Percentiles rank a stretch among this genome's conserved stretches.
Conservation (phyloP, 768 basidiomycete genomes). For the Sporobolomyces roseus region DNA sequence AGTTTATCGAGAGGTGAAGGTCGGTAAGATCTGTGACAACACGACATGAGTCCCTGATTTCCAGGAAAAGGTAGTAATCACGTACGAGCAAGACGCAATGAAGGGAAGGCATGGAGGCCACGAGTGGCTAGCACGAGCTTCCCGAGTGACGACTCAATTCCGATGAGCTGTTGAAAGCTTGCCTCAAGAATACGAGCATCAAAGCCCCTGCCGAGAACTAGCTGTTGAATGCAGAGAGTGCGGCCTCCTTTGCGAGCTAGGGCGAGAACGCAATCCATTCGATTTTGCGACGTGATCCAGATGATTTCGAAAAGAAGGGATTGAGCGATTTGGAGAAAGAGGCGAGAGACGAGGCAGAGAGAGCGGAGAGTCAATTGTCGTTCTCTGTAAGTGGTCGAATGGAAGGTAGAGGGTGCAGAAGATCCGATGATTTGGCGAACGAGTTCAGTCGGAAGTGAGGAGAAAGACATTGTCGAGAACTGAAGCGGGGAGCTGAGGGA, state of each 20-base stretch:
- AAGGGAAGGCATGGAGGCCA: background rate
- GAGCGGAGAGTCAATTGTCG: background rate
- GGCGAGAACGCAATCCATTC: background rate
- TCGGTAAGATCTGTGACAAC: background rate
- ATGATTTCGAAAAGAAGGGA: background rate
- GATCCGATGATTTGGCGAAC: background rate
- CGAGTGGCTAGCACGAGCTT: too few species aligned
- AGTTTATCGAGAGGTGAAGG: background rate
- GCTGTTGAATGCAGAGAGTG: background rate
- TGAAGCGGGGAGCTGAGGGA: too few species aligned
- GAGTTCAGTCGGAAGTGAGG: conserved; percentile 1
- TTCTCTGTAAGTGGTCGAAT: background rate
- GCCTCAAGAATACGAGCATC: too few species aligned
- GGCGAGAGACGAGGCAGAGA: background rate
- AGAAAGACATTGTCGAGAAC: background rate
- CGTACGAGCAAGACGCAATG: background rate
- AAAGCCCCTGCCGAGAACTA: too few species aligned
- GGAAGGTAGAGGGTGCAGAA: background rate
- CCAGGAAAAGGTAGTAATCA: background rate
- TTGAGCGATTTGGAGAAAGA: background rate
- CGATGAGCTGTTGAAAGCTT: too few species aligned
- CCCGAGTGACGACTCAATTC: too few species aligned
- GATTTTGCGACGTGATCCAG: conserved; percentile 4
- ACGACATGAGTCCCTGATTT: background rate
- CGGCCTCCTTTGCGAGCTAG: background rate